Percentiles rank a stretch among this genome's conserved stretches.
These are phyloP conservation scores for Boletus eberwhitei DNA, from an alignment of 768 basidiomycete species.

Conservation along the genomic window DNA sequence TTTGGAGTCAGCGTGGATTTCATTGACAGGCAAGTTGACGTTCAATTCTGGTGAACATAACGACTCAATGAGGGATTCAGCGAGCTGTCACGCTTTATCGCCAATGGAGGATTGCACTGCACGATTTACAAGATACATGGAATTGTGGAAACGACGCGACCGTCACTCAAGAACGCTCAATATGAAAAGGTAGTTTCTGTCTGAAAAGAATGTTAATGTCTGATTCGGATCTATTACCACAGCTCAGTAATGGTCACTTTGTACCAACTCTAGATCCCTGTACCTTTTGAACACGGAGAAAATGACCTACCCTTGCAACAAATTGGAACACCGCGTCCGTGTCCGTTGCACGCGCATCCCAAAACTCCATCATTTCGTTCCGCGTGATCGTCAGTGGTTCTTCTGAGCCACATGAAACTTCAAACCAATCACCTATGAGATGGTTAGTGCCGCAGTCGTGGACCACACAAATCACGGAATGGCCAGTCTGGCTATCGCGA, in stretches of 20 bases:
- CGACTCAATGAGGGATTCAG: constrained; percentile 36
- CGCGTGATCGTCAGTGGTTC: too few species aligned
- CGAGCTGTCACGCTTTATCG: constrained; percentile 90
- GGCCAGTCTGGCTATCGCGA: too few species aligned
- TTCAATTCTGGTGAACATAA: neutral
- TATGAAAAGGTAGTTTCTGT: constrained; percentile 81
- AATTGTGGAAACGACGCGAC: constrained; percentile 86
- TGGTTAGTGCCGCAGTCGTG: too few species aligned
- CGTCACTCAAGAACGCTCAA: constrained; percentile 72
- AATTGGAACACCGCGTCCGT: too few species aligned
- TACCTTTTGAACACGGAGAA: neutral
- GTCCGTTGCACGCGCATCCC: too few species aligned
- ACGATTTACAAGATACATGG: constrained; percentile 95
- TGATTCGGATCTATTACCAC: neutral
- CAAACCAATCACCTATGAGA: too few species aligned
- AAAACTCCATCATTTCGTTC: too few species aligned
- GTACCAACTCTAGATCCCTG: constrained; percentile 56
- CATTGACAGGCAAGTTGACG: constrained; percentile 68
- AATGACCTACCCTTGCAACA: too few species aligned
- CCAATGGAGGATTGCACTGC: constrained; percentile 77
- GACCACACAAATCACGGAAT: too few species aligned
- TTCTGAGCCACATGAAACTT: too few species aligned
- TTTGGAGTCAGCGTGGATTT: constrained; percentile 90
- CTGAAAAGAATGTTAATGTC: neutral
- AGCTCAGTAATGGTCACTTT: neutral